Evolutionary conservation across 805 yeast species (phyloP).

Genomic region (Pichia membranifaciens): DNA sequence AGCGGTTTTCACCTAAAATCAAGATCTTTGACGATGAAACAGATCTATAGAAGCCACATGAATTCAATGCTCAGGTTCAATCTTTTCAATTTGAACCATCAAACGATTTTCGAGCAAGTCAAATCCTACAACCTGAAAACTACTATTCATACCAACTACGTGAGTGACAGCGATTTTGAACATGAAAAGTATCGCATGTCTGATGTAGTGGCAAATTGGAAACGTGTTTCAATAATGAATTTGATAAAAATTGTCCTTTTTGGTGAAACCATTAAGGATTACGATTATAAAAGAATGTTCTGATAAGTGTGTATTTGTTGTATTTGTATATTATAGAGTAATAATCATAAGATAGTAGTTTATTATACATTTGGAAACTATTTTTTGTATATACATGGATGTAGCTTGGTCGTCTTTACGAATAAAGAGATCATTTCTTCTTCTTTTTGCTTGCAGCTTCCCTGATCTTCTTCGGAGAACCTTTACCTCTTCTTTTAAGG

Average conservation of each 20-base stretch:
- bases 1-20: constrained; percentile 21
- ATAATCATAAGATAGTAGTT: background rate
- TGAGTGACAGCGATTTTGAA: background rate
- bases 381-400: too few species aligned
- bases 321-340: background rate
- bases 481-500: constrained; percentile 81
- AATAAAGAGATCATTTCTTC: constrained; percentile 29
- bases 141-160: background rate
- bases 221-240: constrained; percentile 17
- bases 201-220: constrained; percentile 26
- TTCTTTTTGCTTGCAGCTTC: constrained; percentile 32
- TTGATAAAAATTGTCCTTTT: constrained; percentile 20
- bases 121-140: background rate
- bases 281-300: constrained; percentile 30
- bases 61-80: constrained; percentile 28
- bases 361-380: background rate
- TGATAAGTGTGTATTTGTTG: constrained; percentile 12
- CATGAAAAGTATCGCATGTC: constrained; percentile 4
- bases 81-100: constrained; percentile 18
- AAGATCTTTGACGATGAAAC: constrained; percentile 23
- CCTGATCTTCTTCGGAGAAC: constrained; percentile 75
- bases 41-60: constrained; percentile 27
- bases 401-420: background rate
- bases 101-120: background rate
- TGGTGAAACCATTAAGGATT: constrained; percentile 27